phyloP scores from a whole-genome alignment of 257 asterid genomes.

The Craterostigma plantagineum region DNA sequence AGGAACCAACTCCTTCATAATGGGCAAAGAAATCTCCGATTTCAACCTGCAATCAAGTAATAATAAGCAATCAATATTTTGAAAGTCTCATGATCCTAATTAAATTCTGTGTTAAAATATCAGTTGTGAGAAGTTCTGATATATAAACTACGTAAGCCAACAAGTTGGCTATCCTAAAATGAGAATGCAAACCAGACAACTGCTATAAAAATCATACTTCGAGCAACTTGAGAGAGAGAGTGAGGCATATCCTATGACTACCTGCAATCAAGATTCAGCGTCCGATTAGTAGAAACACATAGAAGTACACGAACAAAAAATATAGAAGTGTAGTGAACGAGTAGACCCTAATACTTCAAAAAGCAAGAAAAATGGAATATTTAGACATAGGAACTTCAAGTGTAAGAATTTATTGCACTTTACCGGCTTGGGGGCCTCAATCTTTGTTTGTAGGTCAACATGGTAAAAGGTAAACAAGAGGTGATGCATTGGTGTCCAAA shows the following conservation, averaged over 20 bases:
- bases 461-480: slow-evolving; percentile 89
- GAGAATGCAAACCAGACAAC: neutral
- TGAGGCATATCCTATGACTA: slow-evolving; percentile 80
- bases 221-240: slow-evolving; percentile 81
- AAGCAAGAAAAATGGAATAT: neutral
- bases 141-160: too few species aligned
- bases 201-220: slow-evolving; percentile 45
- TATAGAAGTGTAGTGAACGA: neutral
- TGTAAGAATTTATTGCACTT: slow-evolving; percentile 16
- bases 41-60: slow-evolving; percentile 45
- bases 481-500: slow-evolving; percentile 91
- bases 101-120: too few species aligned
- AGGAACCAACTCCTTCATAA: slow-evolving; percentile 79
- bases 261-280: slow-evolving; percentile 41
- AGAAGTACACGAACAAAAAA: slow-evolving; percentile 7
- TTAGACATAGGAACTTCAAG: neutral
- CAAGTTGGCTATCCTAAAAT: too few species aligned
- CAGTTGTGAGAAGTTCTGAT: too few species aligned
- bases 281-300: slow-evolving; percentile 9
- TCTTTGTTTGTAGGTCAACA: slow-evolving; percentile 90
- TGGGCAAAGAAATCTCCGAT: slow-evolving; percentile 78
- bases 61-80: slow-evolving; percentile 7
- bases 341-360: neutral
- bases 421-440: slow-evolving; percentile 96
- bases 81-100: neutral